Evolutionary conservation across 805 yeast genomes (phyloP), one percentile per base, ranked within the genome.

Genomic region (Starmerella sp.): DNA sequence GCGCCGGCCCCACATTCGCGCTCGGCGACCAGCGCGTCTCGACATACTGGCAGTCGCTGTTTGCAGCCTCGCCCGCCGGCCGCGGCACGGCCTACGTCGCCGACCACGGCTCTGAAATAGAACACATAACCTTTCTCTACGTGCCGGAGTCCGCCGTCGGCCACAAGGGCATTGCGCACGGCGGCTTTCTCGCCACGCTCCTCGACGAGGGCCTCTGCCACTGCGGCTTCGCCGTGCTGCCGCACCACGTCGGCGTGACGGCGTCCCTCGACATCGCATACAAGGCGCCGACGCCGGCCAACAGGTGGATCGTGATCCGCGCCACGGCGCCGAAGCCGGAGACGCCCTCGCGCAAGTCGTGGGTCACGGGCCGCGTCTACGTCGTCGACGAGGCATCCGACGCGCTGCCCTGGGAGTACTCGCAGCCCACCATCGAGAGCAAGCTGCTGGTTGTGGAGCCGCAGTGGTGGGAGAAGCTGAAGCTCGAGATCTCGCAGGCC

Each of bases 221-320:
- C 45, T 85, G 95, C 64, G 97, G 96, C 14, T 91, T 89, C 66
- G 81, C 87, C 3, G 71, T 77, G 31, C 72, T 91, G 11, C 97
- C 97, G 0, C 80, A 82, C 55, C 77, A 81, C 54, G 75, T 84
- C 51, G 98, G 97, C 13, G 96, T 93, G 29, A 91, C 98, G 0
- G 98, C 96, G 0, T 77, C 75, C 51, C 72, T 91, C 44, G 69
- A 77, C 2, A 73, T 91, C 8, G 74, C 84, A 52, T 91, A 87
- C 68, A 55, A 60, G 46, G 65, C 66, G 17, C 84, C 83, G 41
- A 80, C 81, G 0, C 75, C 75, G 2, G 83, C 89, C 0, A 78
- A 80, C 56, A 73, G 82, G 28, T 79, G 82, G 9, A 78, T 89
- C 2, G 73, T 87, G 13, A 69, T 93, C 48, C 73, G 74, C 44